Evolutionary conservation across 495 filamentous ascomycete species (phyloP), one percentile per base, ranked within the genome.

Genomic region (Penicillium paradoxum): DNA sequence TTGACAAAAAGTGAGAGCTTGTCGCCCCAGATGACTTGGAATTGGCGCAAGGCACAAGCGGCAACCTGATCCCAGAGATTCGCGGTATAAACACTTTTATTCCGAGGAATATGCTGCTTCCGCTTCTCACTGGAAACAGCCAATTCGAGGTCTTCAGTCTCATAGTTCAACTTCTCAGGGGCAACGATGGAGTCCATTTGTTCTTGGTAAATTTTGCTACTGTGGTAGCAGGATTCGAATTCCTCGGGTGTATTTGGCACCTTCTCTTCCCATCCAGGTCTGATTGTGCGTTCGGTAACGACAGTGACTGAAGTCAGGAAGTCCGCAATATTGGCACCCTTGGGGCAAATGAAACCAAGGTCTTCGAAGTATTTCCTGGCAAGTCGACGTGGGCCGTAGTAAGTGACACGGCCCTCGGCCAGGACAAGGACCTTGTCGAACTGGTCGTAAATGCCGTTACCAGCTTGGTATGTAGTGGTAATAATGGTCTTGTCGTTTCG

Each of bases 401-500:
- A 93, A 46, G 87, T 91, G 53, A 91, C 87, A 34, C 82, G 75
- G 7, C 89, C 89, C 42, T 90, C 88, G 39, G 90, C 89, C 11
- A 93, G 72, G 2, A 93, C 83, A 4, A 85, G 73, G 30, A 86
- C 82, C 68, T 90, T 90, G 69, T 93, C 88, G 56, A 93, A 92
- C 15, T 76, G 32, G 55, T 91, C 83, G 50, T 89, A 92, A 29
- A 87, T 85, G 27, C 69, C 76, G 56, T 95, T 87, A 7, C 85
- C 83, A 0, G 88, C 87, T 61, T 95, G 90, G 65, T 95, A 95
- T 56, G 91, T 87, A 6, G 89, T 87, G 5, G 89, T 83, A 27
- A 83, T 76, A 38, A 84, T 83, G 6, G 87, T 87, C 55, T 79
- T 83, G 13, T 80, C 74, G 34, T 84, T 79, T 51, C 87, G 65